Base-by-base conservation (phyloP, 805 yeast species). In the Zygosaccharomyces lentus region DNA sequence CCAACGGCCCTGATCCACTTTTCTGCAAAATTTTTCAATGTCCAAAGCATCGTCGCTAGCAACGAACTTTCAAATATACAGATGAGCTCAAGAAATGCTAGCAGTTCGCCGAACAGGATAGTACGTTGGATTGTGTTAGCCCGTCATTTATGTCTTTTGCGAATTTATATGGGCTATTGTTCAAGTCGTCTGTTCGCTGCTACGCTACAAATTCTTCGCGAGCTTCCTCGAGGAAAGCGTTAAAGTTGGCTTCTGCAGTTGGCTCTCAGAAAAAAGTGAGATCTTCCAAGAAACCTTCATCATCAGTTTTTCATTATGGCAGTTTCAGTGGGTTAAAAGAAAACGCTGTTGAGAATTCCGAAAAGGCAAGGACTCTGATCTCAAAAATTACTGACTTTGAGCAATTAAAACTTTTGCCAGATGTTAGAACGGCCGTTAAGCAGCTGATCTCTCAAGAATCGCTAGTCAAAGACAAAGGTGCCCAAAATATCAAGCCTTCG, bases 371-470 rank as follows among this genome's bases (percentile, higher is more conserved):
- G 23, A 73, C 68, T 42, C 54, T 74, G 16, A 69, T 77, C 19
- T 65, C 66, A 13, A 81, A 82, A 55, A 78, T 87, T 37, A 69
- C 72, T 1, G 71, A 77, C 10, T 90, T 89, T 57, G 75, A 76
- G n/a, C 79, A 82, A 45, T 70, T 90, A 48, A 75, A 81, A 48
- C 69, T 91, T 12, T 67, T 82, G 34, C 87, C 90, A 0, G 72
- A 73, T 2, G 84, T 89, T 1, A 71, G 96, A 52, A 69, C 67
- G 0, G 81, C 82, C 3, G 68, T 86, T 59, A 64, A 76, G 12
- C 59, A 74, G 17, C 81, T 82, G 38, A 77, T 87, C 41, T 69
- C 70, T 43, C 50, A 59, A 1, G 73, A 72, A 45, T 72, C 82
- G 0, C 69, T 75, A 10, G 51, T 72, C 5, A 61, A 61, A 17